phyloP scores from a whole-genome alignment of 2,329 filamentous ascomycete genomes.

The Ophiostoma angusticollis region DNA sequence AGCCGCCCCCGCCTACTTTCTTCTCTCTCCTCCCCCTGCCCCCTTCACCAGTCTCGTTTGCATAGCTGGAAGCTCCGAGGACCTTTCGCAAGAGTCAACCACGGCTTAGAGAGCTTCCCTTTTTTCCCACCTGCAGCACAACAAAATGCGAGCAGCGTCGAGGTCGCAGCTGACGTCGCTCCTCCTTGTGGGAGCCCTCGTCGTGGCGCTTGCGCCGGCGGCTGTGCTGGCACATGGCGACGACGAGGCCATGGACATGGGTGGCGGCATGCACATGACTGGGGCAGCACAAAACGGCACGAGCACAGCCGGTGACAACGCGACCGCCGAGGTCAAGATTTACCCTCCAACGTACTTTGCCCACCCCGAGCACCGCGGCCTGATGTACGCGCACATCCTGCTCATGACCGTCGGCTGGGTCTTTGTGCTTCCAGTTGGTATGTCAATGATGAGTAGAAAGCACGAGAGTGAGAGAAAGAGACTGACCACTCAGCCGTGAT shows the following conservation, averaged over 20 bases:
- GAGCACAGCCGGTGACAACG: not conserved
- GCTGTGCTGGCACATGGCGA: constrained; percentile 20
- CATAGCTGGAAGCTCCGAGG: too few species aligned
- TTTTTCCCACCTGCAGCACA: too few species aligned
- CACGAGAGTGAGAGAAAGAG: not conserved
- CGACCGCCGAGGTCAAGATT: constrained; percentile 17
- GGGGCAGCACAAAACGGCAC: not conserved
- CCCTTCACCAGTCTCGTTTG: too few species aligned
- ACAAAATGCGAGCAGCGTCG: constrained; percentile 11
- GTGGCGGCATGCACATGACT: not conserved
- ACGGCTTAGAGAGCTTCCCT: too few species aligned
- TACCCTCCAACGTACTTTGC: constrained; percentile 47
- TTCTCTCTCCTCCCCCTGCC: too few species aligned
- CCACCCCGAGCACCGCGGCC: constrained; percentile 35
- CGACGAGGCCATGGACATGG: constrained; percentile 17
- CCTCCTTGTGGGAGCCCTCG: constrained; percentile 14
- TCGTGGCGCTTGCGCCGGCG: constrained; percentile 17
- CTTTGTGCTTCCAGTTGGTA: constrained; percentile 59
- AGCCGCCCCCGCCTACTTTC: too few species aligned
- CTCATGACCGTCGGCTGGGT: constrained; percentile 63
- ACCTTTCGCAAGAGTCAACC: too few species aligned
- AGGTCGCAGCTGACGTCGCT: constrained; percentile 7
- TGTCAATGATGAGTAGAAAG: constrained; percentile 23
- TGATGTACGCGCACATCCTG: constrained; percentile 57
- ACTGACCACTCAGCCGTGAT: constrained; percentile 52